Percentiles rank a stretch among this genome's conserved stretches.
Evolutionary conservation across 495 filamentous ascomycete species (phyloP).

Genomic region (Arthonia radiata): DNA sequence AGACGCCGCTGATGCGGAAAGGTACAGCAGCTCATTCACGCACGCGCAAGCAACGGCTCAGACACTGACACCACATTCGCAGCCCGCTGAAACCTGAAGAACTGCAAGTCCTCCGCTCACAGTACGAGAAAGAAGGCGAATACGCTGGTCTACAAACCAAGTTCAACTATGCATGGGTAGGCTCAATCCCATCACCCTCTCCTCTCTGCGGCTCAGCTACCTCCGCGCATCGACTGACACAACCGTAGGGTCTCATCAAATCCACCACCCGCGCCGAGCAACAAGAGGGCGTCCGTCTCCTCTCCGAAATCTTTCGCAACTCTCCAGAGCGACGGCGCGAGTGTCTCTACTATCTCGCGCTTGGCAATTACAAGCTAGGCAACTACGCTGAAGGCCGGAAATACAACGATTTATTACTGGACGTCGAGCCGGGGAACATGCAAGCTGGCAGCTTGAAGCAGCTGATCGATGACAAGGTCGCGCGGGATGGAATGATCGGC

Average conservation of each 20-base stretch:
- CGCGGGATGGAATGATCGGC: constrained; percentile 77
- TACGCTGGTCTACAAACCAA: constrained; percentile 95
- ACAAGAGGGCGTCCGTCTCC: constrained; percentile 78
- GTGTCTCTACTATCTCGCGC: constrained; percentile 89
- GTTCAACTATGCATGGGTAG: constrained; percentile 97
- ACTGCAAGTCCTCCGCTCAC: constrained; percentile 67
- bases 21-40: constrained; percentile 24
- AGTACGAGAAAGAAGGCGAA: constrained; percentile 90
- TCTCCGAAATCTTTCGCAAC: constrained; percentile 90
- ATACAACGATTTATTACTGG: constrained; percentile 80
- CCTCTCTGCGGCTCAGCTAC: constrained; percentile 1
- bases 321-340: constrained; percentile 79
- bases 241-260: constrained; percentile 68
- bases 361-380: constrained; percentile 93
- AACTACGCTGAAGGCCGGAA: constrained; percentile 84
- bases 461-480: constrained; percentile 87
- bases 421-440: constrained; percentile 69
- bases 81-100: constrained; percentile 77
- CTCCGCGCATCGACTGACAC: neutral
- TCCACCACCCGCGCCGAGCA: constrained; percentile 60
- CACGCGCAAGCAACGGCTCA: constrained; percentile 2
- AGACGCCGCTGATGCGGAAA: constrained; percentile 97
- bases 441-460: constrained; percentile 64
- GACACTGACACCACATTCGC: constrained; percentile 3
- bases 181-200: constrained; percentile 4